phyloP scores from a whole-genome alignment of 2,329 filamentous ascomycete species.

The Monilinia fructicola region DNA sequence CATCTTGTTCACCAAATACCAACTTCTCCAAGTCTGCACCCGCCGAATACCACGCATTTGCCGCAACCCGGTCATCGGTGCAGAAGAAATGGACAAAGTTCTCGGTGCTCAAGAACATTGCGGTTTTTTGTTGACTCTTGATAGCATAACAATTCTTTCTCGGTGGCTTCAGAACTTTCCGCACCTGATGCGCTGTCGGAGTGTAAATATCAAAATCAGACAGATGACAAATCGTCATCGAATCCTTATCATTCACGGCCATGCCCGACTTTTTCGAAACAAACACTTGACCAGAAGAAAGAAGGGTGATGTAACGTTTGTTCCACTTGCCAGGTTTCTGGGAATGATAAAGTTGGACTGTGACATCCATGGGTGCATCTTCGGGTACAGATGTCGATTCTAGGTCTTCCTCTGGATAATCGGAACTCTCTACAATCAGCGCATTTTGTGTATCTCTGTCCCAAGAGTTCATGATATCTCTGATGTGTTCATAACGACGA shows the following conservation, averaged over 20 bases:
- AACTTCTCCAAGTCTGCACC: conserved; percentile 84
- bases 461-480: conserved; percentile 92
- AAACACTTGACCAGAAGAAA: conserved; percentile 68
- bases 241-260: conserved; percentile 62
- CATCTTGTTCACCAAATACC: conserved; percentile 79
- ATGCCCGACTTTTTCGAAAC: conserved; percentile 69
- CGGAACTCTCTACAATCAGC: conserved; percentile 64
- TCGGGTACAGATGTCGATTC: conserved; percentile 62
- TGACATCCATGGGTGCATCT: conserved; percentile 64
- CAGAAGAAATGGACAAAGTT: conserved; percentile 94
- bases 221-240: conserved; percentile 73
- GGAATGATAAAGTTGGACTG: conserved; percentile 75
- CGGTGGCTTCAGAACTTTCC: conserved; percentile 74
- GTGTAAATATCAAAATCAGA: conserved; percentile 92
- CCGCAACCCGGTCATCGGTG: conserved; percentile 67
- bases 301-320: conserved; percentile 76
- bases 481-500: conserved; percentile 80
- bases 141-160: conserved; percentile 84
- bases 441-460: conserved; percentile 76
- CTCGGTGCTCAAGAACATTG: conserved; percentile 75
- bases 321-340: conserved; percentile 83
- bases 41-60: conserved; percentile 66
- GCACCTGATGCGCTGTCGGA: conserved; percentile 65
- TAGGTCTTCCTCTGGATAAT: conserved; percentile 58
- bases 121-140: conserved; percentile 87